Evolutionary conservation across 2,329 filamentous ascomycete genomes (phyloP), one percentile per base, ranked within the genome.

Genomic region (Xenoacremonium recifei): DNA sequence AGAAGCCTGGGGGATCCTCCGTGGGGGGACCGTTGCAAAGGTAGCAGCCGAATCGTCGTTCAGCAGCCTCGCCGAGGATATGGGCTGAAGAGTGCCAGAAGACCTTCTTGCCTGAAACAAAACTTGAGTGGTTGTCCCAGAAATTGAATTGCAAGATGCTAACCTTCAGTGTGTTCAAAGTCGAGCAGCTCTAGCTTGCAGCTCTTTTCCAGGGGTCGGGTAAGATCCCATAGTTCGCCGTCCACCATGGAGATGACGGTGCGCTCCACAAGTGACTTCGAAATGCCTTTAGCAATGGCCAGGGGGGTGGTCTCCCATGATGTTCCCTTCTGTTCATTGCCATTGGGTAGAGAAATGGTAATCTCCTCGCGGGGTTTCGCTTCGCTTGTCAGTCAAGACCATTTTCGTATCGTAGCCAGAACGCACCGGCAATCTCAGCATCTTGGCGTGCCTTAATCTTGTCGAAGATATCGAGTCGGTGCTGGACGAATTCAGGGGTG

Each of bases 81-180:
- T 99, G 93, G 33, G 93, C 93, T 58, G 86, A 92, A 16, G 89
- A 95, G 69, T 97, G 93, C 92, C 92, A 99, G 72, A 96, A 99
- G 42, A 97, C 92, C 65, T 89, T 89, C 72, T 93, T 91, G 59
- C 89, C 92, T 69, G 40, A 4, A 21, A 16, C 11, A 15, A 21
- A 34, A 35, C 48, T 29, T 46, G 45, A 12, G 9, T 18, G 13
- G 19, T 10, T 10, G 10, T 17, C 35, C n/a, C n/a, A 9, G n/a
- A 18, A 18, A 12, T 12, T n/a, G n/a, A 16, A 27, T 17, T 4
- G 10, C 6, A 27, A 16, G 2, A 10, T 16, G n/a, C 37, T 10
- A 53, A 64, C 62, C 66, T 54, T 69, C 66, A 13, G 59, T 56
- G 39, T 68, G 55, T 23, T 89, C 84, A 57, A 97, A 99, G 51